These are phyloP conservation scores for Pseudogymnoascus sp. DNA, from an alignment of 2,329 filamentous ascomycete genomes.

Conservation along the genomic window DNA sequence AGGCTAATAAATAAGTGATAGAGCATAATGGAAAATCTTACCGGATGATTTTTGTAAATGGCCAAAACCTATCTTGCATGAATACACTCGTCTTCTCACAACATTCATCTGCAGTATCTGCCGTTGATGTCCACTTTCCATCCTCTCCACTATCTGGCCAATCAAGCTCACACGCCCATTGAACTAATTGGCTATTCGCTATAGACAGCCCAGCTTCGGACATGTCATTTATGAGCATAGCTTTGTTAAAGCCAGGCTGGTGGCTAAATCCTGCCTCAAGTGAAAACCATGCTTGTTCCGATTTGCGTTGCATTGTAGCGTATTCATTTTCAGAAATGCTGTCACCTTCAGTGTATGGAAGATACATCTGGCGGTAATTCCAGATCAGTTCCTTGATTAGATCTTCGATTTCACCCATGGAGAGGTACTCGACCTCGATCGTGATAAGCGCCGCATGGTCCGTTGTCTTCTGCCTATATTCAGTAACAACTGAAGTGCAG, in stretches of 20 bases:
- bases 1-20: slow-evolving; percentile 5
- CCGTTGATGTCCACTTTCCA: slow-evolving; percentile 27
- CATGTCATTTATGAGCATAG: slow-evolving; percentile 20
- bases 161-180: slow-evolving; percentile 26
- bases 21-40: slow-evolving; percentile 13
- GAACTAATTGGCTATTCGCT: slow-evolving; percentile 22
- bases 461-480: slow-evolving; percentile 27
- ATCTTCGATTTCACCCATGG: slow-evolving; percentile 22
- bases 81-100: slow-evolving; percentile 26
- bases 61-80: slow-evolving; percentile 30
- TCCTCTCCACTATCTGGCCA: slow-evolving; percentile 25
- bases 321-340: slow-evolving; percentile 23
- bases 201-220: slow-evolving; percentile 23
- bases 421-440: slow-evolving; percentile 30
- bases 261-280: slow-evolving; percentile 30
- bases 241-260: slow-evolving; percentile 21
- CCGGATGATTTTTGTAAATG: slow-evolving; percentile 32
- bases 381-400: slow-evolving; percentile 27
- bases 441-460: slow-evolving; percentile 23
- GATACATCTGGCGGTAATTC: slow-evolving; percentile 28
- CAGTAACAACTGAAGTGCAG: slow-evolving; percentile 31
- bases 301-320: slow-evolving; percentile 22
- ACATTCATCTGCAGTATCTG: slow-evolving; percentile 27
- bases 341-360: slow-evolving; percentile 20
- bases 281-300: slow-evolving; percentile 36